phyloP scores from a whole-genome alignment of 495 filamentous ascomycete genomes.

The Neurospora terricola region DNA sequence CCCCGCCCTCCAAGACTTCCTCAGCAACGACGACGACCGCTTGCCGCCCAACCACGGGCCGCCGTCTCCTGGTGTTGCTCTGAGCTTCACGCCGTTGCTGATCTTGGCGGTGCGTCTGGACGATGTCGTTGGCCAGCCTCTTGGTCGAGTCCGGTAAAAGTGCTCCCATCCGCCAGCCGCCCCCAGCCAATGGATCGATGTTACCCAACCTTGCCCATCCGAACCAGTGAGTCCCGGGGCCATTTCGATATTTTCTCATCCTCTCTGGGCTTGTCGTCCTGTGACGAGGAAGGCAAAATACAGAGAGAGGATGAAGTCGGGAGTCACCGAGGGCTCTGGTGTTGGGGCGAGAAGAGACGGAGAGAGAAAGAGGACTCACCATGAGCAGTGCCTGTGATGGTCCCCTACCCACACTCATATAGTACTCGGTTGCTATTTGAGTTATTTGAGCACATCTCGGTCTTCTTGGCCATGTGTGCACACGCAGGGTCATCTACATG shows the following conservation, averaged over 20 bases:
- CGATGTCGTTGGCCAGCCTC: slow-evolving; percentile 11
- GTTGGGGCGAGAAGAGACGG: neutral
- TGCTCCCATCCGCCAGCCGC: slow-evolving; percentile 11
- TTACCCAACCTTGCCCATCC: neutral
- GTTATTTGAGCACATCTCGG: neutral
- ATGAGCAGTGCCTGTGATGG: neutral
- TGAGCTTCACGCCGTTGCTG: neutral
- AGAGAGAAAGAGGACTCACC: neutral
- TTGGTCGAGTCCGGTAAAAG: slow-evolving; percentile 19
- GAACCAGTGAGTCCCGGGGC: slow-evolving; percentile 4
- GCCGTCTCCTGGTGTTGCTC: slow-evolving; percentile 4
- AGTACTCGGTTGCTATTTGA: neutral
- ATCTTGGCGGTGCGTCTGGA: slow-evolving; percentile 6
- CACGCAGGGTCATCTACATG: neutral
- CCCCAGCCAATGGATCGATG: slow-evolving; percentile 16
- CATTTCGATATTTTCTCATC: neutral
- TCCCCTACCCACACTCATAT: neutral
- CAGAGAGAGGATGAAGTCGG: neutral
- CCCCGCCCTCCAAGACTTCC: neutral
- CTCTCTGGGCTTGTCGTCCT: neutral
- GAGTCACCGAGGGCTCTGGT: neutral
- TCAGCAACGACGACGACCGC: neutral
- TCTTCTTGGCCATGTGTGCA: neutral
- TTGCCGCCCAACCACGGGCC: slow-evolving; percentile 25
- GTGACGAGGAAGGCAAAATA: neutral